A percentile compares a stretch with the other conserved stretches of the same genome.
Conservation (phyloP, 1,284 basidiomycete species). For the Cryptococcus depauperatus region DNA sequence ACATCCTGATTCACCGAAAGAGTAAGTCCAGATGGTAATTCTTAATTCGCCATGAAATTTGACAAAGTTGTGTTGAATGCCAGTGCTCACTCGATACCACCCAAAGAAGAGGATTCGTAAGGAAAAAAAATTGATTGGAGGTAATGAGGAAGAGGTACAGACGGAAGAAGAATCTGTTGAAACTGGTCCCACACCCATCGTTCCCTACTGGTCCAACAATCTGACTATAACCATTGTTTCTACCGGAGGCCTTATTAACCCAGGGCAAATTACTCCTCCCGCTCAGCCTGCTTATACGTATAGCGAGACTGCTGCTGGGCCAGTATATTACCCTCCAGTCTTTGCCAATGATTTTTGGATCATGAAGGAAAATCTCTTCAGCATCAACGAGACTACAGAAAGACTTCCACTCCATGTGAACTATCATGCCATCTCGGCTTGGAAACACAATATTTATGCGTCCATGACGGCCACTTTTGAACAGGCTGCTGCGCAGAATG, state of each 20-base stretch:
- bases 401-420: constrained; percentile 68
- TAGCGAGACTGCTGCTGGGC: constrained; percentile 48
- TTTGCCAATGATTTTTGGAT: constrained; percentile 97
- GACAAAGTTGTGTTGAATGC: constrained; percentile 5
- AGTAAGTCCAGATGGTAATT: constrained; percentile 49
- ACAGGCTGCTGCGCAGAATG: constrained; percentile 57
- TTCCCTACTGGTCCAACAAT: constrained; percentile 79
- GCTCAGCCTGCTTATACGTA: constrained; percentile 50
- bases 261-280: constrained; percentile 57
- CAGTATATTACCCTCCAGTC: constrained; percentile 72
- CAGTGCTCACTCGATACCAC: constrained; percentile 77
- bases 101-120: constrained; percentile 65
- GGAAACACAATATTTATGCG: constrained; percentile 67
- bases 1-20: constrained; percentile 71
- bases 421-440: constrained; percentile 75
- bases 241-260: constrained; percentile 55
- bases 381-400: constrained; percentile 69
- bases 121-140: constrained; percentile 69
- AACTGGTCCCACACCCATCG: constrained; percentile 35
- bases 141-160: constrained; percentile 42
- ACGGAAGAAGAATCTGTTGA: constrained; percentile 17
- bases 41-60: constrained; percentile 2
- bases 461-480: constrained; percentile 72
- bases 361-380: constrained; percentile 61
- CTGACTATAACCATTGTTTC: constrained; percentile 78